Percentiles rank a stretch among this genome's conserved stretches.
phyloP scores from a whole-genome alignment of 768 basidiomycete species.

The Amanita fuliginea region DNA sequence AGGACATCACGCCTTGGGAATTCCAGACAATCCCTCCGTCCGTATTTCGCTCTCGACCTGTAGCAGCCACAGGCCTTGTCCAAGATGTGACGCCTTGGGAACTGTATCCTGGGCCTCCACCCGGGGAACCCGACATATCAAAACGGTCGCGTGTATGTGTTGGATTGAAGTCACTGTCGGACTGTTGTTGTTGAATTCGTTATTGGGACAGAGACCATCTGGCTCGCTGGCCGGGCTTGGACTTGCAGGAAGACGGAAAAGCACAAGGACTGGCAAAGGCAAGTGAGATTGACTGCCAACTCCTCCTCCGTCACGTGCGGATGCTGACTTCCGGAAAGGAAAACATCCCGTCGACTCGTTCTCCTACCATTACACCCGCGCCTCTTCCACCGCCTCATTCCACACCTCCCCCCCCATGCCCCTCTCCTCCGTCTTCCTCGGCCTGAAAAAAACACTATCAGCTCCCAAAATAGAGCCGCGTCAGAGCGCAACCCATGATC shows the following conservation, averaged over 20 bases:
- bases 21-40: constrained; percentile 14
- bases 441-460: constrained; percentile 8
- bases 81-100: constrained; percentile 24
- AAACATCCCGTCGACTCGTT: not conserved
- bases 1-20: constrained; percentile 31
- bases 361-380: not conserved
- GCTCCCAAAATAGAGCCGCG: constrained; percentile 4
- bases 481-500: constrained; percentile 8
- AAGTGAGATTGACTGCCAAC: too few species aligned
- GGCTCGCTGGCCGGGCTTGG: constrained; percentile 18
- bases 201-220: constrained; percentile 20
- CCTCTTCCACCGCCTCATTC: constrained; percentile 5
- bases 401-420: constrained; percentile 2
- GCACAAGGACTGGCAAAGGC: constrained; percentile 18
- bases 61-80: constrained; percentile 9
- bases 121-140: not conserved
- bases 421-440: constrained; percentile 1
- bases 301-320: constrained; percentile 1
- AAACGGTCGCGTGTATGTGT: constrained; percentile 3
- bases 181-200: too few species aligned
- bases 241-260: constrained; percentile 22
- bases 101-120: constrained; percentile 11
- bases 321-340: not conserved
- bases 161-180: not conserved
- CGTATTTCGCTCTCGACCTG: constrained; percentile 8